Percentiles rank a stretch among this genome's conserved stretches.
phyloP scores from a whole-genome alignment of 1,139 yeast species.

The Nadsonia commutata region DNA sequence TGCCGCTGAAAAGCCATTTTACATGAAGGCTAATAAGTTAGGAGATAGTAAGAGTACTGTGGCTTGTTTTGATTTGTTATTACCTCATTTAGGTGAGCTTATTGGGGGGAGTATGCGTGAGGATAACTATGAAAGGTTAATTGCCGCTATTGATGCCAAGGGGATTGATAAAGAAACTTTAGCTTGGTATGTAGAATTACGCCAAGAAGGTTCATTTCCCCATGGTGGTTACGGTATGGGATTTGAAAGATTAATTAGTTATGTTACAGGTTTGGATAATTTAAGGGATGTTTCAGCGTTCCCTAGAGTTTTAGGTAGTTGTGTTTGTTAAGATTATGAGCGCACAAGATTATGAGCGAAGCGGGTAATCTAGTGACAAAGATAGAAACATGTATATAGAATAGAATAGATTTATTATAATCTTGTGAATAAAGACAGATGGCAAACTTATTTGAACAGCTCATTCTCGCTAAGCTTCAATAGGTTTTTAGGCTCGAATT shows the following conservation, averaged over 20 bases:
- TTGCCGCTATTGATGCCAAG: conserved; percentile 30
- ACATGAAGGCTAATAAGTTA: conserved; percentile 40
- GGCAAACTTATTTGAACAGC: too few species aligned
- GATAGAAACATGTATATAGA: not conserved
- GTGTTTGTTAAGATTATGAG: conserved; percentile 26
- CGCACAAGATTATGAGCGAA: too few species aligned
- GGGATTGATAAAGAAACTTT: conserved; percentile 36
- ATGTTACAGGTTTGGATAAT: conserved; percentile 55
- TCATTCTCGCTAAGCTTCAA: too few species aligned
- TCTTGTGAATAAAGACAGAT: too few species aligned
- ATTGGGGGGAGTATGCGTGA: conserved; percentile 93
- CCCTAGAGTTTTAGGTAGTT: conserved; percentile 42
- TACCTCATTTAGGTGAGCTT: conserved; percentile 92
- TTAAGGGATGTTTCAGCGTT: conserved; percentile 80
- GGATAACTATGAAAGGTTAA: conserved; percentile 37
- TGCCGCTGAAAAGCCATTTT: conserved; percentile 63
- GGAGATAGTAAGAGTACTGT: conserved; percentile 37
- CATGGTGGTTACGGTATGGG: conserved; percentile 99
- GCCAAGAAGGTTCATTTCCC: conserved; percentile 71
- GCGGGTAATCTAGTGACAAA: too few species aligned
- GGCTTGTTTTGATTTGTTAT: conserved; percentile 75
- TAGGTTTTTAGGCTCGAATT: too few species aligned
- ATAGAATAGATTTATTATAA: too few species aligned
- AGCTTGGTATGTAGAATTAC: conserved; percentile 65
- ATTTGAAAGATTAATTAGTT: conserved; percentile 69